Evolutionary conservation across 805 yeast genomes (phyloP).

Genomic region (Ogataea trehalophila): DNA sequence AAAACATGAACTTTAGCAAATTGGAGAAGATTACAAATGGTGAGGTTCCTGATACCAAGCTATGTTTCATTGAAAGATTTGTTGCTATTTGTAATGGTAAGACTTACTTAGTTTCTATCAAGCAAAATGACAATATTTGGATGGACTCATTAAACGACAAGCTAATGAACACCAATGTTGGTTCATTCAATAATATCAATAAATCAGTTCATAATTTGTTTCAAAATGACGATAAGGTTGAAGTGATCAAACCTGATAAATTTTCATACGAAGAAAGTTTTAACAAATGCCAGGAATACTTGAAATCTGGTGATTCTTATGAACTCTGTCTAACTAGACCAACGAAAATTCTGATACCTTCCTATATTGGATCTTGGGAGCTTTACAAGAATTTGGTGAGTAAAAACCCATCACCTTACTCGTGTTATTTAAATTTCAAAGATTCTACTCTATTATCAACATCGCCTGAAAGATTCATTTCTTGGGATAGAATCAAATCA

Average conservation of each 20-base stretch:
- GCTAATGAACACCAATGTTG: neutral
- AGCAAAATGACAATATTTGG: conserved; percentile 36
- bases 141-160: conserved; percentile 15
- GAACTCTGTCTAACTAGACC: conserved; percentile 87
- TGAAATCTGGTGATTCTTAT: conserved; percentile 83
- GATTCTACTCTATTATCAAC: conserved; percentile 70
- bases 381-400: conserved; percentile 67
- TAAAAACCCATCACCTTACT: conserved; percentile 89
- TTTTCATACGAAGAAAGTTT: conserved; percentile 52
- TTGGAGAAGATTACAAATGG: conserved; percentile 35
- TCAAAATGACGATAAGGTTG: conserved; percentile 14
- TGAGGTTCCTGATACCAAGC: conserved; percentile 64
- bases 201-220: conserved; percentile 5
- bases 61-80: conserved; percentile 65
- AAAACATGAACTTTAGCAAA: conserved; percentile 32
- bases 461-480: conserved; percentile 89
- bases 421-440: conserved; percentile 69
- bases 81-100: conserved; percentile 50
- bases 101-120: conserved; percentile 51
- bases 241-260: conserved; percentile 46
- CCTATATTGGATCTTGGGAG: conserved; percentile 60
- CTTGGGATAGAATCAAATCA: conserved; percentile 61
- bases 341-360: conserved; percentile 53
- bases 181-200: neutral
- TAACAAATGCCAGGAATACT: conserved; percentile 55